Conservation (phyloP, 345 rosid genomes). For the Litchi chinensis region DNA sequence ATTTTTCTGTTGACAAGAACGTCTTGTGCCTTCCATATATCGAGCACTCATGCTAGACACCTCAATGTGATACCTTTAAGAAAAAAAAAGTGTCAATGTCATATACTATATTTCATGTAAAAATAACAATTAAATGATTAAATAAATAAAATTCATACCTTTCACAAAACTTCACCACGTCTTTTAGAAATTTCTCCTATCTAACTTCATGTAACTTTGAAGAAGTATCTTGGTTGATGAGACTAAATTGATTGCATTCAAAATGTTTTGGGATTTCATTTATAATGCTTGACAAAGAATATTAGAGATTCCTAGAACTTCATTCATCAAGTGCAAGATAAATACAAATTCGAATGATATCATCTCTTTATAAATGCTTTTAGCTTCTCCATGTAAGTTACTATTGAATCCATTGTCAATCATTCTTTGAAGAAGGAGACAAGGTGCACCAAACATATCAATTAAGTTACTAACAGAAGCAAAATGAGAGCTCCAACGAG, state of each 20-base stretch:
- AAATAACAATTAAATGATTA: background rate
- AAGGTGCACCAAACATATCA: background rate
- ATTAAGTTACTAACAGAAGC: background rate
- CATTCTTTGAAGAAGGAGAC: background rate
- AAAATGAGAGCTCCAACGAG: background rate
- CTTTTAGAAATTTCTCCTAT: background rate
- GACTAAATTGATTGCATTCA: background rate
- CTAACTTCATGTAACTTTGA: background rate
- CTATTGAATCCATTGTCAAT: background rate
- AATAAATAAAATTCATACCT: background rate
- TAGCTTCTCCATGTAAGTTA: background rate
- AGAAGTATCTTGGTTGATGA: background rate
- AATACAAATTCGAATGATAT: background rate
- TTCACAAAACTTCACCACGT: background rate
- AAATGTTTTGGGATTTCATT: background rate
- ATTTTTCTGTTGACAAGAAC: too few relatives aligned
- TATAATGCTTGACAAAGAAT: background rate
- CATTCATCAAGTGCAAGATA: background rate
- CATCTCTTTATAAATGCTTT: background rate
- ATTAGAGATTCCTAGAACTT: background rate
- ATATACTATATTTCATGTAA: too few relatives aligned
- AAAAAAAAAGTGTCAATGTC: too few relatives aligned
- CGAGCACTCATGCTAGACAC: background rate
- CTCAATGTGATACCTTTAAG: background rate
- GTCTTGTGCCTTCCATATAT: too few relatives aligned